Conservation (phyloP, 768 basidiomycete species). For the Kwoniella heveanensis region DNA sequence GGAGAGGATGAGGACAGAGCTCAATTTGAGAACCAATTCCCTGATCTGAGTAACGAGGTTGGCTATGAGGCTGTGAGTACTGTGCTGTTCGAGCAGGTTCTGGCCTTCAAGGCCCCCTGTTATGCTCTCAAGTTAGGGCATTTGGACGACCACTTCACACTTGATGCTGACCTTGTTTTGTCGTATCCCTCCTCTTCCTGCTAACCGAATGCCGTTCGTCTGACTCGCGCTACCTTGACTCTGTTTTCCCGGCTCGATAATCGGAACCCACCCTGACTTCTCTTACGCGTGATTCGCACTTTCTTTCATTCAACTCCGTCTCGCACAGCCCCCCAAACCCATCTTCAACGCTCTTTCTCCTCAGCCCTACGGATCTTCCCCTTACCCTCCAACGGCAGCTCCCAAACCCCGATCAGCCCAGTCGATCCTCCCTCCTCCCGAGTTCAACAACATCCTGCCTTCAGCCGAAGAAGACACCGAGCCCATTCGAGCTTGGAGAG, state of each 20-base stretch:
- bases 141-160: too few species aligned
- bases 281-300: neutral
- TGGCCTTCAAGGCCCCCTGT: too few species aligned
- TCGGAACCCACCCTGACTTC: too few species aligned
- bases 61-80: constrained; percentile 45
- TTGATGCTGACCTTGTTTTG: too few species aligned
- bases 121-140: too few species aligned
- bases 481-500: constrained; percentile 76
- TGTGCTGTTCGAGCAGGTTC: too few species aligned
- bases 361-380: constrained; percentile 52
- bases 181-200: too few species aligned
- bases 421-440: constrained; percentile 52
- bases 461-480: constrained; percentile 48
- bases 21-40: constrained; percentile 53
- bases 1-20: constrained; percentile 50
- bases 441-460: constrained; percentile 47
- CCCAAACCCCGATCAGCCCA: constrained; percentile 29
- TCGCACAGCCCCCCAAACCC: constrained; percentile 39
- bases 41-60: constrained; percentile 49
- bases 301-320: neutral
- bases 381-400: constrained; percentile 46
- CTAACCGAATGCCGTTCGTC: too few species aligned
- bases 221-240: too few species aligned
- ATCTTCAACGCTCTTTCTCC: constrained; percentile 50
- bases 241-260: too few species aligned